These are phyloP conservation scores for Mycena floridula DNA, from an alignment of 768 basidiomycete species.

Conservation along the genomic window DNA sequence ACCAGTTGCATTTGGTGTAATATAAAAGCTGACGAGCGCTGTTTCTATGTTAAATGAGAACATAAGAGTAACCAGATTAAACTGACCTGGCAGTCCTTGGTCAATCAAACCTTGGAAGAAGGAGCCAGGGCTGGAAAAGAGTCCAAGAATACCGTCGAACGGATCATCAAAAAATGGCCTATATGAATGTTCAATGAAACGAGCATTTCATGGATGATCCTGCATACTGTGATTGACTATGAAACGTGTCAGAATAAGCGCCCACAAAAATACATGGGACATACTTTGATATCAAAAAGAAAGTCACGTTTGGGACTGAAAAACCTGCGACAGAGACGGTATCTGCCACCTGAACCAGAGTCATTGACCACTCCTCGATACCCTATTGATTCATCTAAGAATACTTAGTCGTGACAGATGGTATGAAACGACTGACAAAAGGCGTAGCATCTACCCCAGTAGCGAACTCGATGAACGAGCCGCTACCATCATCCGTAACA, in stretches of 20 bases:
- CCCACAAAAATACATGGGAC: background rate
- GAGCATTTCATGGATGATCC: no score
- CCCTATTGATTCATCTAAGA: no score
- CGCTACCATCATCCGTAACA: background rate
- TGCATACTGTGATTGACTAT: no score
- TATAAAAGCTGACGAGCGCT: conserved; percentile 24
- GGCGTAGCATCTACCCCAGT: conserved; percentile 17
- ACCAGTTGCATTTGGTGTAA: conserved; percentile 19
- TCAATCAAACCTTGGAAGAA: conserved; percentile 19
- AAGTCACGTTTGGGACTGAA: conserved; percentile 10
- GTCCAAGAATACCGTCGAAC: conserved; percentile 15
- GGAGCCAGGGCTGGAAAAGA: conserved; percentile 16
- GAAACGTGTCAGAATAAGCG: no score
- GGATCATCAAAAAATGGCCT: conserved; percentile 2
- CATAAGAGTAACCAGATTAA: background rate
- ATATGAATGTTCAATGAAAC: no score
- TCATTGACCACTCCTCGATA: conserved; percentile 21
- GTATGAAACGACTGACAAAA: no score
- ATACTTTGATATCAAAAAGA: conserved; percentile 21
- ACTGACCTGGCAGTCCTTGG: conserved; percentile 21
- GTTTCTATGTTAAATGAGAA: background rate
- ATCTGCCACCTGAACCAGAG: conserved; percentile 18
- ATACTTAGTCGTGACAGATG: no score
- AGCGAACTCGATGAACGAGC: conserved; percentile 4
- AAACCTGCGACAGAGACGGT: conserved; percentile 24